Percentiles rank a stretch among this genome's conserved stretches.
phyloP scores from a whole-genome alignment of 2,329 filamentous ascomycete species.

The Diatrype stigma region DNA sequence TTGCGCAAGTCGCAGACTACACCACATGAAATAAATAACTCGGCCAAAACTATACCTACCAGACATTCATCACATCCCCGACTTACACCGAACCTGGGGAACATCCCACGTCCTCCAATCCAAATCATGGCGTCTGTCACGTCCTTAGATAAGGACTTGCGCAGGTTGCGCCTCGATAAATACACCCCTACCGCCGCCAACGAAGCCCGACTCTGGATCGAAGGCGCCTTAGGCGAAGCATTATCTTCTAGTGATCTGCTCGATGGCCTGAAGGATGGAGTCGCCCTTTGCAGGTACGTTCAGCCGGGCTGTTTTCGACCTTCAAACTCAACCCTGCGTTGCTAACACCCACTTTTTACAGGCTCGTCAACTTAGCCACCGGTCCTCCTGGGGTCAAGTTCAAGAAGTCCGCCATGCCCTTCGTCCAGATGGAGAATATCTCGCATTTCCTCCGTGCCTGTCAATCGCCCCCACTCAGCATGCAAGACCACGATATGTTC shows the following conservation, averaged over 20 bases:
- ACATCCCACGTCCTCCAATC: too few relatives aligned
- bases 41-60: background rate
- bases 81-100: too few relatives aligned
- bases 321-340: background rate
- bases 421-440: conserved; percentile 99
- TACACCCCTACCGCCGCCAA: conserved; percentile 89
- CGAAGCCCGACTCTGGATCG: conserved; percentile 82
- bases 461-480: conserved; percentile 76
- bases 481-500: conserved; percentile 92
- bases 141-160: conserved; percentile 92
- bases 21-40: conserved; percentile 1
- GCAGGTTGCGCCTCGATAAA: conserved; percentile 84
- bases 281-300: conserved; percentile 83
- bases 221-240: conserved; percentile 69
- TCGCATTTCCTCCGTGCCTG: conserved; percentile 90
- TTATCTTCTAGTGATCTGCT: conserved; percentile 74
- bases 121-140: conserved; percentile 80
- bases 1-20: background rate
- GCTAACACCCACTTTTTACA: conserved; percentile 32
- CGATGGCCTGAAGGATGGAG: conserved; percentile 83
- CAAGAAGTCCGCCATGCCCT: conserved; percentile 92
- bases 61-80: too few relatives aligned
- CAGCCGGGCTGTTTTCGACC: conserved; percentile 1
- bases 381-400: conserved; percentile 79
- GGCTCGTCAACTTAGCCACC: conserved; percentile 75